phyloP scores from a whole-genome alignment of 176 grass and related monocot genomes.

The Chloris gayana region DNA sequence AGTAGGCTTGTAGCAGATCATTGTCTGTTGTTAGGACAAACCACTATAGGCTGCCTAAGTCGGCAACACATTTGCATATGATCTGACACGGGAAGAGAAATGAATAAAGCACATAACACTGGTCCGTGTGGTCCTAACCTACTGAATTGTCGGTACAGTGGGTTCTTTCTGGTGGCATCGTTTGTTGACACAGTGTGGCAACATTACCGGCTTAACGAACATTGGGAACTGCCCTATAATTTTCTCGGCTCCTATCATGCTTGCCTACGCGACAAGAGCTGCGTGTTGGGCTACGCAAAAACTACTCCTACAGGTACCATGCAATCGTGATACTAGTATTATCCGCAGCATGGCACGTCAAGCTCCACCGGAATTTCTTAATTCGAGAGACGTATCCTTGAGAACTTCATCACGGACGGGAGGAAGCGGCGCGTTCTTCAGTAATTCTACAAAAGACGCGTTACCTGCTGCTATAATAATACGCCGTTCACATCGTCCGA shows the following conservation, averaged over 20 bases:
- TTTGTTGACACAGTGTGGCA: background rate
- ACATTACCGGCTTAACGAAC: background rate
- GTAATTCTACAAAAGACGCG: background rate
- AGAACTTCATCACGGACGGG: background rate
- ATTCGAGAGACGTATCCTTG: background rate
- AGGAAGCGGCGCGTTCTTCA: background rate
- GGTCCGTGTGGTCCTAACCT: conserved; percentile 8
- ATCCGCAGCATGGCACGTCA: background rate
- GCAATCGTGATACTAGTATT: background rate
- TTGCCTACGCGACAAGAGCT: conserved; percentile 2
- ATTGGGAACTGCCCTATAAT: background rate
- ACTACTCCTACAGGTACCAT: background rate
- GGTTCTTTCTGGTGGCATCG: background rate
- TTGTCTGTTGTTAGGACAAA: background rate
- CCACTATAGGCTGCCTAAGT: background rate
- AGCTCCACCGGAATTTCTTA: background rate
- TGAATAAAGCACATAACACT: background rate
- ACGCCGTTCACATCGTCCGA: background rate
- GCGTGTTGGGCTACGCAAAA: background rate
- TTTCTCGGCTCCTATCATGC: background rate
- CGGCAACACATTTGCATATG: background rate
- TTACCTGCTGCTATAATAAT: background rate
- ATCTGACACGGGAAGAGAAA: background rate
- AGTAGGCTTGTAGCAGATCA: background rate
- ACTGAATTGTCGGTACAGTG: background rate